A percentile compares a stretch with the other conserved stretches of the same genome.
Conservation (phyloP, 139 green algal genomes). For the Auxenochlorella protothecoides region DNA sequence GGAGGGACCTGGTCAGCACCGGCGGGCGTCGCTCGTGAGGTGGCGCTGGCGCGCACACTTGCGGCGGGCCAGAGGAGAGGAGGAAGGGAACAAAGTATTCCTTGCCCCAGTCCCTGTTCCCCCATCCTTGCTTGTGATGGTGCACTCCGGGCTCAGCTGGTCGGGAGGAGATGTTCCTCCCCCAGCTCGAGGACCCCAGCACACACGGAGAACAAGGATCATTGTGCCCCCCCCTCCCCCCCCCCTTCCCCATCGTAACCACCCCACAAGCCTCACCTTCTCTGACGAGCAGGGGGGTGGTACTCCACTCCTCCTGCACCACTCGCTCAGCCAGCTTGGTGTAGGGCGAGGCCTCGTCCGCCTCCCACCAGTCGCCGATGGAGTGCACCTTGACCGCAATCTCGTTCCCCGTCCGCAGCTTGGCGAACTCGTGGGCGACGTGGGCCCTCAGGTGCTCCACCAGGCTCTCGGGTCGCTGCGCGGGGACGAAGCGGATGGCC, state of each 20-base stretch:
- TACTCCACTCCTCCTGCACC: slow-evolving; percentile 63
- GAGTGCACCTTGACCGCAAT: slow-evolving; percentile 50
- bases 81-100: not conserved
- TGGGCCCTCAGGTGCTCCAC: slow-evolving; percentile 47
- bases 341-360: slow-evolving; percentile 44
- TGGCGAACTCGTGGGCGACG: slow-evolving; percentile 66
- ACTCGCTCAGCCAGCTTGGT: slow-evolving; percentile 67
- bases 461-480: slow-evolving; percentile 37
- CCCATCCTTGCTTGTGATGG: not conserved
- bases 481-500: slow-evolving; percentile 57
- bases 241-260: not conserved
- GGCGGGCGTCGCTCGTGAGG: no score
- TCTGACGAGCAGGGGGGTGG: slow-evolving; percentile 65
- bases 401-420: slow-evolving; percentile 68
- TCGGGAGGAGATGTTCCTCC: no score
- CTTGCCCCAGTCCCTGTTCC: not conserved
- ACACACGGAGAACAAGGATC: no score
- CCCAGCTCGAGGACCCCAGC: no score
- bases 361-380: slow-evolving; percentile 86
- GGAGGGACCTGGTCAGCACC: not conserved
- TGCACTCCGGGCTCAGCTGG: no score
- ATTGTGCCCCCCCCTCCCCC: not conserved
- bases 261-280: slow-evolving; percentile 33
- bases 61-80: not conserved
- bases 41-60: no score